Evolutionary conservation across 331 rosid genomes (phyloP).

Genomic region (Pyrus hybrid): DNA sequence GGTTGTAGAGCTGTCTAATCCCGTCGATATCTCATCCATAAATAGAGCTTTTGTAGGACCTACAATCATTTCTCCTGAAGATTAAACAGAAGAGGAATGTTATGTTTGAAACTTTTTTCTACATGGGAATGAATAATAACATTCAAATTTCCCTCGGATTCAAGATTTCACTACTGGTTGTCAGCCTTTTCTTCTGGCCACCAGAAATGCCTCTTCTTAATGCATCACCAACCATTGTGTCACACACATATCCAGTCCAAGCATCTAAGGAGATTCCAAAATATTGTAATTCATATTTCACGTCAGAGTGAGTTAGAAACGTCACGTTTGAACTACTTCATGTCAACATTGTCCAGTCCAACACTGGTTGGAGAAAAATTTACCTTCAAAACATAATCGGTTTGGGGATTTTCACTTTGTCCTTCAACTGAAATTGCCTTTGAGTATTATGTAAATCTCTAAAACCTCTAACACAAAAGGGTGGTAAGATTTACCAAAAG

Average conservation of each 20-base stretch:
- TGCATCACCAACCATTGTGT: conserved; percentile 59
- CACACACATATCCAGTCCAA: conserved; percentile 72
- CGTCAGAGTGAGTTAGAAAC: background rate
- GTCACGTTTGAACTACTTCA: too few relatives aligned
- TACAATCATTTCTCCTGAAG: conserved; percentile 81
- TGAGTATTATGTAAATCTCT: conserved; percentile 10
- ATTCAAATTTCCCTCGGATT: background rate
- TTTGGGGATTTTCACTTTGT: conserved; percentile 48
- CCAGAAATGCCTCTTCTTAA: conserved; percentile 73
- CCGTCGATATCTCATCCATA: conserved; percentile 87
- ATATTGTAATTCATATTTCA: background rate
- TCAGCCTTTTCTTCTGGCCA: conserved; percentile 79
- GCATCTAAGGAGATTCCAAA: conserved; percentile 31
- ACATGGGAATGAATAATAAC: background rate
- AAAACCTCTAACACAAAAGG: background rate
- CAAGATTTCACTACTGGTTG: conserved; percentile 40
- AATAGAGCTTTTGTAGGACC: conserved; percentile 62
- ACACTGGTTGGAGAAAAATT: background rate
- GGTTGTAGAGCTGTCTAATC: conserved; percentile 85
- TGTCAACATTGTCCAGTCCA: background rate
- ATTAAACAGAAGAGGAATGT: background rate
- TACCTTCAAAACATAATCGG: conserved; percentile 66
- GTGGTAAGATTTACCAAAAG: background rate
- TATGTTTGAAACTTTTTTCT: background rate
- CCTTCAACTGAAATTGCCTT: conserved; percentile 75